Evolutionary conservation across 305 asterid genomes (phyloP), one percentile per base, ranked within the genome.

Genomic region (Solanum hybrid): DNA sequence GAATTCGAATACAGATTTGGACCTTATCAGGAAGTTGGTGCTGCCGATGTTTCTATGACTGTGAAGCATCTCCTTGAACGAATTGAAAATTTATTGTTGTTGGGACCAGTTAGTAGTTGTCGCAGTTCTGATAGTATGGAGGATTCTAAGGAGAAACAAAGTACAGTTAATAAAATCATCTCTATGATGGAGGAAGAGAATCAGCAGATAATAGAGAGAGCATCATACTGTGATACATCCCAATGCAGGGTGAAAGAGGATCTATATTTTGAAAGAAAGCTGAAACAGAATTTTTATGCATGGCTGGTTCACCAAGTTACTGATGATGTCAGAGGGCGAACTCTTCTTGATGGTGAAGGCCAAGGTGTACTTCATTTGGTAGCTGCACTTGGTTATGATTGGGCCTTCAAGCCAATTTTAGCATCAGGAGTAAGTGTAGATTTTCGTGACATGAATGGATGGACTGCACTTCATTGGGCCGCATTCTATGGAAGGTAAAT

Each of bases 391-490:
- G 99, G 99, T 91, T 97, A 95, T 91, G 94, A 94, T 91, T 97
- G 99, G 99, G 98, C 95, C 90, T 73, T 97, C 85, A 93, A 92
- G 92, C 96, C 98, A 92, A 92, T 95, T 65, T 91, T 93, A 61
- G 92, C 93, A 75, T 92, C 98, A 41, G 97, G 98, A 22, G 95
- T 95, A 87, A 94, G 95, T 91, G 91, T 96, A 87, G 96, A 97
- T 94, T 96, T 97, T 72, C 99, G 99, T 92, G 99, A 97, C 91
- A 95, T 89, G 68, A 94, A 95, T 93, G 99, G 99, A 89, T 97
- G 98, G 98, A 95, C 99, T 22, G 97, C 99, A 78, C 98, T 97
- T 93, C 99, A 97, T 89, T 97, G 99, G 99, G 99, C 99, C 92
- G 99, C 99, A 90, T 93, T 92, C 89, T 95, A 91, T 92, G 99